These are phyloP conservation scores for Closterium sp. DNA, from an alignment of 139 green algal species.

Conservation along the genomic window DNA sequence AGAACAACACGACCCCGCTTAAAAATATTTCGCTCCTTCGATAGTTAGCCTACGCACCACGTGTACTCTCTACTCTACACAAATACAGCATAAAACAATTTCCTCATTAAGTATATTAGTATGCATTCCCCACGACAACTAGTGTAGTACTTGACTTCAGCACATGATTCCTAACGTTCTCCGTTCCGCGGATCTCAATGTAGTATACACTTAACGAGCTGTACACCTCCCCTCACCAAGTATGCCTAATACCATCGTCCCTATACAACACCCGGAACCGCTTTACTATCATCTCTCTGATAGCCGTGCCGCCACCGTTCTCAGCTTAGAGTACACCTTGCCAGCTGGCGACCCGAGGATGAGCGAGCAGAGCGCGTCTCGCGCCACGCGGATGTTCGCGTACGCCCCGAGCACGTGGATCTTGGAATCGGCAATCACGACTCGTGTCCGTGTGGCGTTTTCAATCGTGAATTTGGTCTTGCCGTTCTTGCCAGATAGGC, in stretches of 20 bases:
- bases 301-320: neutral
- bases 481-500: conserved; percentile 90
- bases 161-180: too few species aligned
- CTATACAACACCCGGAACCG: neutral
- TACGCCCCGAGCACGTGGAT: conserved; percentile 97
- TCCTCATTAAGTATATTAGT: too few species aligned
- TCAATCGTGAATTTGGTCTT: conserved; percentile 99
- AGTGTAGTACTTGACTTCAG: too few species aligned
- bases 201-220: too few species aligned
- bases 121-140: too few species aligned
- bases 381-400: conserved; percentile 62
- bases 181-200: too few species aligned
- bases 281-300: neutral
- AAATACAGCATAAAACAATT: too few species aligned
- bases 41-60: too few species aligned
- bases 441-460: conserved; percentile 92
- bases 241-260: neutral
- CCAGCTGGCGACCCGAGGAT: conserved; percentile 94
- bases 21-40: too few species aligned
- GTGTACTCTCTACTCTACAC: too few species aligned
- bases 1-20: too few species aligned
- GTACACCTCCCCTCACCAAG: too few species aligned
- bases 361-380: conserved; percentile 85
- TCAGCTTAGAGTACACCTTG: conserved; percentile 94
- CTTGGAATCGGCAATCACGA: conserved; percentile 94